Evolutionary conservation across 768 basidiomycete genomes (phyloP).

Genomic region (Auricularia sp.): DNA sequence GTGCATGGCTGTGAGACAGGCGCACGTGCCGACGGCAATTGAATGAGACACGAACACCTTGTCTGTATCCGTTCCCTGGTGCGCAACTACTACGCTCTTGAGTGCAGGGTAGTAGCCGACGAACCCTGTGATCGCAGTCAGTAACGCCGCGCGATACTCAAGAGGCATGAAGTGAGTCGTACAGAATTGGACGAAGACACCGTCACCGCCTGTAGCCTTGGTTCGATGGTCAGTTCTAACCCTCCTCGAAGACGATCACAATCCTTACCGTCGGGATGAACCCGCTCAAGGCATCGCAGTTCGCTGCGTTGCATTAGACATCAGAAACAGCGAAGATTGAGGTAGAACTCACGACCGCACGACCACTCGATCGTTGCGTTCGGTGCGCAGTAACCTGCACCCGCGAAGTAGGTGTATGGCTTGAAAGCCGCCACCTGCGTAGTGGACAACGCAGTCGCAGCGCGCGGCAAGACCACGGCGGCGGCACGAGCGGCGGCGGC

Average conservation of each 20-base stretch:
- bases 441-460: neutral
- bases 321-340: neutral
- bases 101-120: conserved; percentile 41
- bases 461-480: neutral
- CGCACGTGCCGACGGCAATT: neutral
- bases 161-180: conserved; percentile 2
- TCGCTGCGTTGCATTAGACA: conserved; percentile 18
- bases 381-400: conserved; percentile 40
- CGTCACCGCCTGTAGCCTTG: conserved; percentile 40
- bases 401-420: conserved; percentile 43
- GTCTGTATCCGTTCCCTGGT: conserved; percentile 26
- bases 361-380: conserved; percentile 36
- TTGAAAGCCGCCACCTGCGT: conserved; percentile 34
- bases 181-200: conserved; percentile 35
- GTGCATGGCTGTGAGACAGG: neutral
- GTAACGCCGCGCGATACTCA: neutral
- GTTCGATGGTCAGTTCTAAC: too few species aligned
- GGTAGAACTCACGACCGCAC: conserved; percentile 36
- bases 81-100: conserved; percentile 15
- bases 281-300: conserved; percentile 38
- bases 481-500: neutral
- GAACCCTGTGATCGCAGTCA: conserved; percentile 29
- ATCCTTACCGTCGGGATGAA: conserved; percentile 19
- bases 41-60: conserved; percentile 17
- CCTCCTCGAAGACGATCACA: too few species aligned